Percentiles rank a stretch among this genome's conserved stretches.
phyloP scores from a whole-genome alignment of 1,284 basidiomycete genomes.

The Boletus semigastroideus region DNA sequence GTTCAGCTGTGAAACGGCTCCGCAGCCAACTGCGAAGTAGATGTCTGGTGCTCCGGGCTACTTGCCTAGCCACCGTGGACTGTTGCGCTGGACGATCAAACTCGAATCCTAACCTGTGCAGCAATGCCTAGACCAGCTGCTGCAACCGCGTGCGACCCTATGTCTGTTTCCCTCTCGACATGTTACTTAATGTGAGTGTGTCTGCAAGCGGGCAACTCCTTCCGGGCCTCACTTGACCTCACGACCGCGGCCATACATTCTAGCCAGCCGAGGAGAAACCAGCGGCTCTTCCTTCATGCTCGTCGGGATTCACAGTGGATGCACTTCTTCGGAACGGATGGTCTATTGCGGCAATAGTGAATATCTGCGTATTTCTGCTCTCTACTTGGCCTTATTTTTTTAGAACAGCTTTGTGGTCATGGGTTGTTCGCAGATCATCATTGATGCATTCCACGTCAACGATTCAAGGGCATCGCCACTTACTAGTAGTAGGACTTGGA shows the following conservation, averaged over 20 bases:
- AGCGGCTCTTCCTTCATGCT: constrained; percentile 12
- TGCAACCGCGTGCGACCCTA: constrained; percentile 10
- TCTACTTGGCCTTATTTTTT: too few species aligned
- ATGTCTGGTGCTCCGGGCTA: too few species aligned
- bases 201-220: background rate
- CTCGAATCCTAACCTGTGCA: constrained; percentile 2
- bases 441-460: too few species aligned
- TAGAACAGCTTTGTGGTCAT: too few species aligned
- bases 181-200: background rate
- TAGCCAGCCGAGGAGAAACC: background rate
- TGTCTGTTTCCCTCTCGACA: background rate
- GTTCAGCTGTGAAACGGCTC: too few species aligned
- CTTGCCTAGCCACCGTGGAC: too few species aligned
- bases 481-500: too few species aligned
- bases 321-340: background rate
- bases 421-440: too few species aligned
- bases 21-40: too few species aligned
- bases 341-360: background rate
- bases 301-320: constrained; percentile 9
- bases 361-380: constrained; percentile 3
- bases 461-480: too few species aligned
- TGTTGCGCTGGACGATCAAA: too few species aligned
- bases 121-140: constrained; percentile 7
- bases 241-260: background rate
- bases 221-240: background rate